Evolutionary conservation across 108 stramenopile genomes (phyloP), one percentile per base, ranked within the genome.

Genomic region (Cylindrotheca fusiformis): DNA sequence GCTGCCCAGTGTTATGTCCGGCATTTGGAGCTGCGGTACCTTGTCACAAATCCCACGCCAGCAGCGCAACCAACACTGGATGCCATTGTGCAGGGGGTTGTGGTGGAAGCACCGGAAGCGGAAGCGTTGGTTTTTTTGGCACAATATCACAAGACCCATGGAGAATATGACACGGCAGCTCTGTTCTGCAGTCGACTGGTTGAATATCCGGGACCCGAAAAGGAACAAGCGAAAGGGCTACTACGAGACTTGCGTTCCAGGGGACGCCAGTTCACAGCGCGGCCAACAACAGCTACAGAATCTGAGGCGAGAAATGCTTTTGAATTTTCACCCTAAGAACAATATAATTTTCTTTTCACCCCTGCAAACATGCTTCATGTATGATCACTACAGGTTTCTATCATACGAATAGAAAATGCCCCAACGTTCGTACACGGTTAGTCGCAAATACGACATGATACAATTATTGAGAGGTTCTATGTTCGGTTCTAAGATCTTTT

Each of bases 121-220:
- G 93, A 96, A 75, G 97, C 94, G 2, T 57, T 95, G 52, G 59
- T 96, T 3, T 95, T 83, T 63, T 78, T 98, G 55, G 93, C 94
- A 3, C 72, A 88, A 45, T 87, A 91, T 56, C 81, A 94, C 71
- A 85, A 86, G 23, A 71, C 88, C 33, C 80, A 82, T 48, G 72
- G 78, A 12, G 88, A 95, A 60, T 87, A 79, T 48, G 84, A 87
- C 49, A 80, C 72, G 31, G 94, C 97, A 1, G 85, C 88, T 22
- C 41, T 86, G 28, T 83, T 87, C 30, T 90, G 89, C 65, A 80
- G 80, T 44, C 74, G 94, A 44, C 76, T 98, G 58, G 78, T 96
- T 33, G 95, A 95, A 56, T 97, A 91, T 76, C 82, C 93, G 5
- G 97, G 97, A 18, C 91, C 95, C 23, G 97, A 97, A 71, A 95